phyloP scores from a whole-genome alignment of 2,329 filamentous ascomycete species.

The Apiospora kogelbergensis region DNA sequence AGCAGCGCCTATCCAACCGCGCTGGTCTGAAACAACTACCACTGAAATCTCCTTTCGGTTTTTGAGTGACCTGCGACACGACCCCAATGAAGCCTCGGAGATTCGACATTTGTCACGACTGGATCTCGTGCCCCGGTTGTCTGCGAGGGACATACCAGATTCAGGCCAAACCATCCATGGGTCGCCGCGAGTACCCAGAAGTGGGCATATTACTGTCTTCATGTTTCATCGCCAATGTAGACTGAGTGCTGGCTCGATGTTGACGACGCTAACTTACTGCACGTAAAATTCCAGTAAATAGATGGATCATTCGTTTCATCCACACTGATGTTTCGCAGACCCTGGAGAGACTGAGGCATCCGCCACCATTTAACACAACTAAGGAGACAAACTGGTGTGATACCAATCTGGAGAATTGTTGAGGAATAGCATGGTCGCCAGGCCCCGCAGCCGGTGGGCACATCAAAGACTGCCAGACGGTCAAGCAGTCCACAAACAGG shows the following conservation, averaged over 20 bases:
- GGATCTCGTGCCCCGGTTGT: neutral
- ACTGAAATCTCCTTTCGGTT: neutral
- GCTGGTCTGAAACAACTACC: neutral
- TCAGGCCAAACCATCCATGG: no score
- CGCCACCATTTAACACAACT: neutral
- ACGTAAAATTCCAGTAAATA: neutral
- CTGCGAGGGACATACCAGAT: neutral
- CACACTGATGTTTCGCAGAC: neutral
- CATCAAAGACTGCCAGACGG: neutral
- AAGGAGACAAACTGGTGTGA: neutral
- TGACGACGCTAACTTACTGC: neutral
- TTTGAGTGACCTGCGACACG: neutral
- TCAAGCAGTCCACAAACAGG: neutral
- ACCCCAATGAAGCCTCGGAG: neutral
- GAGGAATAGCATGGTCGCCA: neutral
- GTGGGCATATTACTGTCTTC: no score
- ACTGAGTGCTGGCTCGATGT: neutral
- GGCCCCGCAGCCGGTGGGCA: neutral
- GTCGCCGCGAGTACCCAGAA: no score
- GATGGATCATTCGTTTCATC: neutral
- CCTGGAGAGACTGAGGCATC: neutral
- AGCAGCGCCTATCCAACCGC: neutral
- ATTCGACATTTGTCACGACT: neutral
- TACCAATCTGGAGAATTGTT: no score
- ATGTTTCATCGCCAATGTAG: no score